Evolutionary conservation across 2,329 filamentous ascomycete genomes (phyloP).

Genomic region (Hypoxylon sp.): DNA sequence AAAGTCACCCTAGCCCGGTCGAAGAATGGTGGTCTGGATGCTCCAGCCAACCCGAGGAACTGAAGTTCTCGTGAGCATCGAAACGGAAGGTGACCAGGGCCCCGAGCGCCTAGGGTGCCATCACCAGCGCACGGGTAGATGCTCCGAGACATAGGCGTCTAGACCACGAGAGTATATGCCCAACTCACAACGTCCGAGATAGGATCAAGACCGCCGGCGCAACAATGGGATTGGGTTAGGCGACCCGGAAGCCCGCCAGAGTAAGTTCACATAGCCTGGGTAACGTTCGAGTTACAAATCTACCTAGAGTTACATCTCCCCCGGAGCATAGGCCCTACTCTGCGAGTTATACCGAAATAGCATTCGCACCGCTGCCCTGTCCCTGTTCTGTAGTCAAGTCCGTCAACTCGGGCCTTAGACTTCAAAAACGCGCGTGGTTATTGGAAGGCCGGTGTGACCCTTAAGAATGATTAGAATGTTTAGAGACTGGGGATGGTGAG

Average conservation of each 20-base stretch:
- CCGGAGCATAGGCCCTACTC: constrained; percentile 29
- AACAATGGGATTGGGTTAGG: constrained; percentile 18
- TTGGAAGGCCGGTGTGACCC: constrained; percentile 38
- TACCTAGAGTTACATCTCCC: constrained; percentile 32
- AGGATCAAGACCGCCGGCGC: constrained; percentile 8
- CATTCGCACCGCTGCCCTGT: neutral
- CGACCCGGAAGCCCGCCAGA: constrained; percentile 9
- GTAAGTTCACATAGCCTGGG: constrained; percentile 2
- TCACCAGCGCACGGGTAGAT: constrained; percentile 35
- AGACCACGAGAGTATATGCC: constrained; percentile 33
- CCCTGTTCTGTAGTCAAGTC: neutral
- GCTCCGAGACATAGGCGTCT: constrained; percentile 37
- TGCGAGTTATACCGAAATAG: constrained; percentile 27
- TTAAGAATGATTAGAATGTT: constrained; percentile 29
- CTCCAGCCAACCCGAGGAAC: constrained; percentile 28
- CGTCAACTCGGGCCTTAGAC: neutral
- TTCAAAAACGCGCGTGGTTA: constrained; percentile 34
- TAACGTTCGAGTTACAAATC: constrained; percentile 38
- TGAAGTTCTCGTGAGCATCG: constrained; percentile 45
- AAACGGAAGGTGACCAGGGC: constrained; percentile 42
- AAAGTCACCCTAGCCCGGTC: constrained; percentile 23
- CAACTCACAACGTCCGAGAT: neutral
- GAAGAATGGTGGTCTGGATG: constrained; percentile 32
- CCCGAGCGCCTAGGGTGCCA: constrained; percentile 35
- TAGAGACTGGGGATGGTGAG: constrained; percentile 5